Base-by-base conservation (phyloP, 2,329 filamentous ascomycete species). In the Paracoccidioides brasiliensis region DNA sequence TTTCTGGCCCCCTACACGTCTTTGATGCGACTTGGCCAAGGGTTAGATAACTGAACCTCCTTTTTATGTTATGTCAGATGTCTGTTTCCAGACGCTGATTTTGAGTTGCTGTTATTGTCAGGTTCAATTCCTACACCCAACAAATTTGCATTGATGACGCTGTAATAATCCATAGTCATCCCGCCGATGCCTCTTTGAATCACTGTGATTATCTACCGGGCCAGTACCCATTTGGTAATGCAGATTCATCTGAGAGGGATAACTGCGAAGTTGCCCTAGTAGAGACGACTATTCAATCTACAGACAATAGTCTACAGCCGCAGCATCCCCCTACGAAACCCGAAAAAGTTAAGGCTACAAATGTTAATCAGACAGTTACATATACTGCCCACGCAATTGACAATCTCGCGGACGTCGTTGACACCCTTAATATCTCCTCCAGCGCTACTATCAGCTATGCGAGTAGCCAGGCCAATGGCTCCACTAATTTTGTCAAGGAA, bases 41-140 rank as follows among this genome's bases (percentile, higher is more conserved):
- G 58, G 58, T 60, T 12, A 43, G 22, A 22, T 22, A 51, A 38
- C n/a, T n/a, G n/a, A n/a, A n/a, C 35, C 42, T 4, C 37, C 12
- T 15, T 50, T 22, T 22, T 22, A 22, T 22, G 22, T 28, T 6
- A 37, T 40, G 28, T 42, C 54, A 55, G 50, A 58, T 35, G 12
- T 3, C 22, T 43, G 14, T 14, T 48, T 7, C 38, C 43, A 67
- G 12, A 10, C 40, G 35, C 37, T 46, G 10, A 54, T 33, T 40
- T 14, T 22, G 22, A 22, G 22, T 22, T 22, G 22, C 2, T 22
- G 22, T 28, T 45, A 30, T 14, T 22, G 5, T 33, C 37, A 54
- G 42, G 44, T 71, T 71, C 61, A 72, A 72, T 44, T 71, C 70
- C 14, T 72, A 70, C 51, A 72, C 69, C 3, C 69, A 71, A 55